Evolutionary conservation across 371 early-diverging fungal species (phyloP).

Genomic region (Mortierella sp.): DNA sequence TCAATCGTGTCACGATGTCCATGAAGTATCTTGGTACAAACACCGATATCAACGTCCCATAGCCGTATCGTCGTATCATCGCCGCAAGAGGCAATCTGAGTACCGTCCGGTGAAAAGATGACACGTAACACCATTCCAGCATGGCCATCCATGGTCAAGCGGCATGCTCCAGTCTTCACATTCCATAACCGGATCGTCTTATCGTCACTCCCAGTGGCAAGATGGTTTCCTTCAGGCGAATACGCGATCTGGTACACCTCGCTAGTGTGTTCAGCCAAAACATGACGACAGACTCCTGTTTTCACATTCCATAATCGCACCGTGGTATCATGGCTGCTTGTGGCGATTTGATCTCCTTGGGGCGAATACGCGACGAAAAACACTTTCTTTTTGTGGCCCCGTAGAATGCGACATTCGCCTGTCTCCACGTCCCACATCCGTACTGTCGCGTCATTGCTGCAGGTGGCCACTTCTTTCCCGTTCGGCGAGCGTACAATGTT

Average conservation of each 20-base stretch:
- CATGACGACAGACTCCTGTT: too few species aligned
- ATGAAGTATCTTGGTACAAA: not conserved
- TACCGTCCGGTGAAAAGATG: not conserved
- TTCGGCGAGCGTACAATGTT: not conserved
- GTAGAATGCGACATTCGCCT: too few species aligned
- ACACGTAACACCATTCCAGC: not conserved
- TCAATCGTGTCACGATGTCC: not conserved
- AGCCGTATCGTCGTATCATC: not conserved
- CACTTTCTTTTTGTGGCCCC: too few species aligned
- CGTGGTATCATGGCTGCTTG: too few species aligned
- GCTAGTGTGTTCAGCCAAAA: too few species aligned
- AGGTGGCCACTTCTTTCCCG: not conserved
- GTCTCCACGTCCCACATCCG: constrained; percentile 10
- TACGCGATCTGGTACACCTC: too few species aligned
- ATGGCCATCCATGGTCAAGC: not conserved
- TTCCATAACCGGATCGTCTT: too few species aligned
- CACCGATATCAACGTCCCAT: not conserved
- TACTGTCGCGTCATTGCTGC: constrained; percentile 7
- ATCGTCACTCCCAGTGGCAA: too few species aligned
- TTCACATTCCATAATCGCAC: too few species aligned
- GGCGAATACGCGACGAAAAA: too few species aligned
- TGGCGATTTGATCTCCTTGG: too few species aligned
- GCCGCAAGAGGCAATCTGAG: not conserved
- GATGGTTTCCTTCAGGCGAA: too few species aligned
- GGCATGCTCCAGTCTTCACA: not conserved